These are phyloP conservation scores for Astrothelium subdiscretum DNA, from an alignment of 495 filamentous ascomycete species.

Conservation along the genomic window DNA sequence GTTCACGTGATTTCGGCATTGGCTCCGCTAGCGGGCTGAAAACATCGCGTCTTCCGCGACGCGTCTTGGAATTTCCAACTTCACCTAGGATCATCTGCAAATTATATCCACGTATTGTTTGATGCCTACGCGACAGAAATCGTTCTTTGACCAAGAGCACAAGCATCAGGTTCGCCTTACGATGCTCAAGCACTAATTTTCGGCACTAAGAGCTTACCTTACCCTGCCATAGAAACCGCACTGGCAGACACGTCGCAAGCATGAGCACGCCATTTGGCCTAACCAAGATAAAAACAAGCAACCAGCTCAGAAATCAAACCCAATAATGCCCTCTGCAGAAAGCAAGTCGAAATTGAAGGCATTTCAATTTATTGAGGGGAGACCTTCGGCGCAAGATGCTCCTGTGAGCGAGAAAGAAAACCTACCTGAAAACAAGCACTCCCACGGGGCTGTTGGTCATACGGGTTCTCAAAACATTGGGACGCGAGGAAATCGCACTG, in stretches of 20 bases:
- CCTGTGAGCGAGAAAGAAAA: conserved; percentile 5
- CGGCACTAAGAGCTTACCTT: conserved; percentile 6
- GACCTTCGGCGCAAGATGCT: conserved; percentile 15
- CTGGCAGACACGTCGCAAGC: conserved; percentile 9
- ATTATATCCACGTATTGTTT: conserved; percentile 1
- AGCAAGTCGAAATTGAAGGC: conserved; percentile 48
- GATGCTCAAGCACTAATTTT: background rate
- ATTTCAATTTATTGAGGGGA: conserved; percentile 39
- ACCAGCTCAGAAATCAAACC: conserved; percentile 3
- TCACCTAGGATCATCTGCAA: background rate
- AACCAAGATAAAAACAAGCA: conserved; percentile 11
- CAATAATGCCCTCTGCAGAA: conserved; percentile 38
- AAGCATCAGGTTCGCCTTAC: background rate
- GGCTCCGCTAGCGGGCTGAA: background rate
- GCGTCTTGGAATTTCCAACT: background rate
- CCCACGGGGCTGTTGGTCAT: conserved; percentile 24
- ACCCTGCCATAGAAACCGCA: conserved; percentile 9
- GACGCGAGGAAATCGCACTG: background rate
- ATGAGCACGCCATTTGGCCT: conserved; percentile 12
- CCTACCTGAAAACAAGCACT: conserved; percentile 22
- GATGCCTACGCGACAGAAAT: conserved; percentile 35
- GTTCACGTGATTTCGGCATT: background rate
- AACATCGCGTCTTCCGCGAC: conserved; percentile 4
- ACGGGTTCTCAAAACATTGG: conserved; percentile 17
- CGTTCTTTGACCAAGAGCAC: conserved; percentile 35